Percentiles rank a stretch among this genome's conserved stretches.
phyloP scores from a whole-genome alignment of 768 basidiomycete genomes.

The Trametes gibbosa region DNA sequence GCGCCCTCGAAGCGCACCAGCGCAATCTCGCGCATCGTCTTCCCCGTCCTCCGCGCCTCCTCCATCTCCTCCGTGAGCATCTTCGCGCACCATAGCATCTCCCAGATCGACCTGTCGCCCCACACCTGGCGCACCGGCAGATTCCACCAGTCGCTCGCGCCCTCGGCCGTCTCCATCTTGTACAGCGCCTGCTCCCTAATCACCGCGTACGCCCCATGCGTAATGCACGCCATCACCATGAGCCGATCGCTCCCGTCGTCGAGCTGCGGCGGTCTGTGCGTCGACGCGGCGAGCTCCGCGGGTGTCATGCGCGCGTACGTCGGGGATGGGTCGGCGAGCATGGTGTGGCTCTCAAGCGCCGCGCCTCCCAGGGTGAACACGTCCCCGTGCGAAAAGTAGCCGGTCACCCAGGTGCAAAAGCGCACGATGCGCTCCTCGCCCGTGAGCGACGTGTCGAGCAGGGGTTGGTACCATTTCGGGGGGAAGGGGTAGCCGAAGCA shows the following conservation, averaged over 20 bases:
- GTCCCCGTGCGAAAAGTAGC: constrained; percentile 12
- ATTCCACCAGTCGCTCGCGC: not conserved
- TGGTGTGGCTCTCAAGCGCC: constrained; percentile 1
- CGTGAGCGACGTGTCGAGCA: not conserved
- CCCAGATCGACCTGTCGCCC: constrained; percentile 5
- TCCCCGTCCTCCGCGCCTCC: not conserved
- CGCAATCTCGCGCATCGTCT: not conserved
- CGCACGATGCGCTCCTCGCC: not conserved
- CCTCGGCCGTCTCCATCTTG: not conserved
- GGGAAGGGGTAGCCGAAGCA: not conserved
- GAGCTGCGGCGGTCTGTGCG: not conserved
- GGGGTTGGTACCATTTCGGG: not conserved
- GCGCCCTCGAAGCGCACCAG: constrained; percentile 3
- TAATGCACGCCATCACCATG: not conserved
- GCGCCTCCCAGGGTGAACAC: not conserved
- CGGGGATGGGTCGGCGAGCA: not conserved
- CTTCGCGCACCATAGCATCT: constrained; percentile 5
- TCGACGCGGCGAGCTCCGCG: constrained; percentile 1
- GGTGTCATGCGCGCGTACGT: not conserved
- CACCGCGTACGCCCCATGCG: not conserved
- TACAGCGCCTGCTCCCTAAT: not conserved
- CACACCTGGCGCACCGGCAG: not conserved
- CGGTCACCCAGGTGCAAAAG: constrained; percentile 10
- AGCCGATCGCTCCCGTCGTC: not conserved
- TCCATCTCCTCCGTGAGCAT: not conserved